phyloP scores from a whole-genome alignment of 768 basidiomycete genomes.

The Agaricus subrufescens region DNA sequence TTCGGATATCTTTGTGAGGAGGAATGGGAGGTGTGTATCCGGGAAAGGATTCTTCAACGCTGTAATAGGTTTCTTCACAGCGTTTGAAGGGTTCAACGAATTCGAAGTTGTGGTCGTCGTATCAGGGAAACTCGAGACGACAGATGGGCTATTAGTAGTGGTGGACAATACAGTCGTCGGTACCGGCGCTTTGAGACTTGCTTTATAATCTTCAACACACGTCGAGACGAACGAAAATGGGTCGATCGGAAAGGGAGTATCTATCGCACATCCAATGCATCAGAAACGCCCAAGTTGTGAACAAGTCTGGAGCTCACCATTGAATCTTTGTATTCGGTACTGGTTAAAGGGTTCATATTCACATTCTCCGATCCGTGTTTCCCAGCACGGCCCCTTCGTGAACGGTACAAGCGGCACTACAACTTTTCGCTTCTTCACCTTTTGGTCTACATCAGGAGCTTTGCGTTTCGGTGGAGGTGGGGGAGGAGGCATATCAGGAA shows the following conservation, averaged over 20 bases:
- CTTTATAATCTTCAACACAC: constrained; percentile 32
- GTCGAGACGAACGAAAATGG: constrained; percentile 72
- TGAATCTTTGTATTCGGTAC: constrained; percentile 79
- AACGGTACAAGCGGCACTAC: constrained; percentile 79
- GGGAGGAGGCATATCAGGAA: constrained; percentile 15
- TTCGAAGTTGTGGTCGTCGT: neutral
- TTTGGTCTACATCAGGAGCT: constrained; percentile 45
- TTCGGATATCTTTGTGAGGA: constrained; percentile 59
- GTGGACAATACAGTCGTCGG: constrained; percentile 9
- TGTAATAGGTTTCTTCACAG: constrained; percentile 25
- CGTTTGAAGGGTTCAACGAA: neutral
- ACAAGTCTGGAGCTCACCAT: constrained; percentile 47
- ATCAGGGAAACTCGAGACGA: constrained; percentile 39
- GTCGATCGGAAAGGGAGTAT: constrained; percentile 67
- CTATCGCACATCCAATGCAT: constrained; percentile 30
- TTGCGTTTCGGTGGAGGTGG: constrained; percentile 56
- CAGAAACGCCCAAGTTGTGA: neutral
- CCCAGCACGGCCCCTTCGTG: constrained; percentile 81
- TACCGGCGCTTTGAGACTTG: constrained; percentile 20
- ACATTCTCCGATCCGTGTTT: constrained; percentile 60
- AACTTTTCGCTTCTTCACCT: constrained; percentile 69
- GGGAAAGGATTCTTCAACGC: constrained; percentile 63
- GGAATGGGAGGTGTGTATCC: constrained; percentile 51
- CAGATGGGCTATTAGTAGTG: constrained; percentile 31
- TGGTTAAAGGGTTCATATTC: constrained; percentile 65